These are phyloP conservation scores for Pestalotiopsis sp. DNA, from an alignment of 2,329 filamentous ascomycete species.

Conservation along the genomic window DNA sequence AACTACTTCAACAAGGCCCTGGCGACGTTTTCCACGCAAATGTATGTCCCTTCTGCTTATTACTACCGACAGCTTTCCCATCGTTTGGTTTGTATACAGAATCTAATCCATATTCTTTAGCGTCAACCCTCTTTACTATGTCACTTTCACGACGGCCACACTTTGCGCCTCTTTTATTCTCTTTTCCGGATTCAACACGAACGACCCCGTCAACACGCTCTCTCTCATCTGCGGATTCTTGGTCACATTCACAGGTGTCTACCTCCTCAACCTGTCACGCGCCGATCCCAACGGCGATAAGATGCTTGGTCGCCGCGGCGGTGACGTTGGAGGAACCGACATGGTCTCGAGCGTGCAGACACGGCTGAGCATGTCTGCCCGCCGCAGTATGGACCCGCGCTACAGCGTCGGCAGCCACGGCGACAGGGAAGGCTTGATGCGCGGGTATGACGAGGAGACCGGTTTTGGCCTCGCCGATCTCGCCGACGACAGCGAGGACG, in stretches of 20 bases:
- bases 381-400: conserved; percentile 70
- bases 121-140: conserved; percentile 95
- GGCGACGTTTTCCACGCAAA: conserved; percentile 94
- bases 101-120: conserved; percentile 48
- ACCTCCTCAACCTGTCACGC: conserved; percentile 93
- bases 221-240: conserved; percentile 92
- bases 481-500: conserved; percentile 75
- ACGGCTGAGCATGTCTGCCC: conserved; percentile 87
- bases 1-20: conserved; percentile 99
- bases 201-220: conserved; percentile 86
- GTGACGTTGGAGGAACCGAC: conserved; percentile 87
- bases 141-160: conserved; percentile 94
- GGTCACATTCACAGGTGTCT: conserved; percentile 92
- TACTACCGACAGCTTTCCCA: not conserved
- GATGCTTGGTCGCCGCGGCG: conserved; percentile 63
- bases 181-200: conserved; percentile 95
- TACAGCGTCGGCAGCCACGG: conserved; percentile 65
- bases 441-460: conserved; percentile 83
- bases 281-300: conserved; percentile 81
- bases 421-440: conserved; percentile 83
- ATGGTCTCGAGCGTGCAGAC: conserved; percentile 88
- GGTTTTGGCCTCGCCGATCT: conserved; percentile 80
- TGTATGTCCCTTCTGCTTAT: conserved; percentile 61
- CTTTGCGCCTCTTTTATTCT: conserved; percentile 94
- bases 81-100: not conserved